Percentiles rank a stretch among this genome's conserved stretches.
Conservation (phyloP, 148 eudicot species). For the Mesembryanthemum crystallinum region DNA sequence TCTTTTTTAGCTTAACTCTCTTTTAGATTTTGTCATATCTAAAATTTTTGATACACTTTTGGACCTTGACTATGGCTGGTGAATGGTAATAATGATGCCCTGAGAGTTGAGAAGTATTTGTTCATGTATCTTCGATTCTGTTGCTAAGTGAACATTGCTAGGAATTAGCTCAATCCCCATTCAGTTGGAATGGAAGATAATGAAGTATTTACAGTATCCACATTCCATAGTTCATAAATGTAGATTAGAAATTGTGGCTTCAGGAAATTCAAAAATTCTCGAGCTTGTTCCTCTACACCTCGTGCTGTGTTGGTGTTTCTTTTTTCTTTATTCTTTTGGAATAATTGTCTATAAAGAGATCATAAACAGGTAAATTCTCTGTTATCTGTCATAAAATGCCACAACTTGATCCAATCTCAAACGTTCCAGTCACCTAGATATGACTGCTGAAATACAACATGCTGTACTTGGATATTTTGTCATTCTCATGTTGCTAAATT, state of each 20-base stretch:
- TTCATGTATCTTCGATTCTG: not conserved
- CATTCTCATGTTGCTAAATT: not conserved
- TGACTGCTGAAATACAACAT: not conserved
- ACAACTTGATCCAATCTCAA: slow-evolving; percentile 4
- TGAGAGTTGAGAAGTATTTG: not conserved
- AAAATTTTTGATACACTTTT: slow-evolving; percentile 2
- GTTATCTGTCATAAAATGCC: not conserved
- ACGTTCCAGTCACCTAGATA: not conserved
- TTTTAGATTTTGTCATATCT: slow-evolving; percentile 20
- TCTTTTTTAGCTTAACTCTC: slow-evolving; percentile 13
- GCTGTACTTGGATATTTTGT: not conserved
- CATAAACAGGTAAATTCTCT: not conserved
- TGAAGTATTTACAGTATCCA: too few species aligned
- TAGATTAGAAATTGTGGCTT: not conserved
- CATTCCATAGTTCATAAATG: too few species aligned
- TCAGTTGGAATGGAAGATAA: not conserved
- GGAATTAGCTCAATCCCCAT: not conserved
- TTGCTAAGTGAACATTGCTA: not conserved
- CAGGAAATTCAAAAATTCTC: not conserved
- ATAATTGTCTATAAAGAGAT: not conserved
- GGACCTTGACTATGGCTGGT: not conserved
- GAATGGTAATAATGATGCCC: not conserved
- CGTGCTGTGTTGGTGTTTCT: too few species aligned
- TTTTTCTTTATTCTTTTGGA: too few species aligned
- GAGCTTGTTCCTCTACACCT: not conserved